Base-by-base conservation (phyloP, 192 early-diverging fungal genomes). In the Gorgonomyces haynaldii region DNA sequence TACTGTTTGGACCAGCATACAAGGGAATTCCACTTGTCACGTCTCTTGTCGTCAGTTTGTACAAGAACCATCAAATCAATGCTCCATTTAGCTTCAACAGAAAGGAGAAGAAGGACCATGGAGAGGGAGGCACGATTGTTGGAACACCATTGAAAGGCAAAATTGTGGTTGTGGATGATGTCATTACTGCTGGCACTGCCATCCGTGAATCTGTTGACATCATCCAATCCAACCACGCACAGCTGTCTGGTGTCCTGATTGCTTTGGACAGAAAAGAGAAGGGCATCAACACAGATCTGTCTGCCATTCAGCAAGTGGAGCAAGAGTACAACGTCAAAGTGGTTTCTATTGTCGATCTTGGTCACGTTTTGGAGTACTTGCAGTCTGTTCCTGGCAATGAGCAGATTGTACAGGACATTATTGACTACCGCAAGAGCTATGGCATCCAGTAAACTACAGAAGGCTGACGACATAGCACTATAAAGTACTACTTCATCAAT, bases 121-220 rank as follows among this genome's bases (percentile, higher is more conserved):
- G 92, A 37, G 96, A 98, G 60, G 96, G 96, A 24, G 96, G 96
- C 29, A 79, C 62, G 47, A 95, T 96, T 54, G 91, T 98, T 10
- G 96, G 96, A 8, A 69, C 90, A 0, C 59, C 81, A 31, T 70
- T 98, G 37, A 58, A 66, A 20, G 86, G 87, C 15, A 55, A 61
- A 20, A 62, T 69, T 19, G 79, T 93, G 13, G 64, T 98, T 40
- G 74, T 98, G 21, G 96, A 98, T 69, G 96, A 98, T 64, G 96
- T 98, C 6, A 96, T 96, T 62, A 98, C 96, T 1, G 96, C 96
- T 4, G 96, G 96, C 21, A 98, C 96, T 7, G 91, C 96, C n/a
- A 94, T 98, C 59, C 68, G 88, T 19, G 93, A 98, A 62, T 78
- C 79, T 29, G 71, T 96, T 29, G 75, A 64, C 21, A 81, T 96